Evolutionary conservation across 2,329 filamentous ascomycete genomes (phyloP).

Genomic region (Aspergillus phoenicis): DNA sequence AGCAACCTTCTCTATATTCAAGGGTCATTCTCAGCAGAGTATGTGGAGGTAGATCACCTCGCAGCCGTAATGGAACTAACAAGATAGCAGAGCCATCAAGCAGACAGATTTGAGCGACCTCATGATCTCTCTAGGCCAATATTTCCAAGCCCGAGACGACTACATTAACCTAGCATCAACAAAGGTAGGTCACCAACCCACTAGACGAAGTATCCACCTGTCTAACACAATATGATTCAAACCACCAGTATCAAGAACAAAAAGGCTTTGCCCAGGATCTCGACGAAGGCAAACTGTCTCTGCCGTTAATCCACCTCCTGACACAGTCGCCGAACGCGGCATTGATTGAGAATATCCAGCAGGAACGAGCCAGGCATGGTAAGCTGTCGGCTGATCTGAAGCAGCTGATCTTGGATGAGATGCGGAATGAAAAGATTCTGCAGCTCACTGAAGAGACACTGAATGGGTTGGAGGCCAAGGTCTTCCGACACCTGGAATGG

Average conservation of each 20-base stretch:
- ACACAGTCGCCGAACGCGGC: not conserved
- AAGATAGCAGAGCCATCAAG: not conserved
- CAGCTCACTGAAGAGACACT: not conserved
- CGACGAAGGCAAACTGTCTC: not conserved
- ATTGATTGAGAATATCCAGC: not conserved
- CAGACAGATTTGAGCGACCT: not conserved
- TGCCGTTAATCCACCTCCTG: not conserved
- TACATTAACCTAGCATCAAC: not conserved
- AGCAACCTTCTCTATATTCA: not conserved
- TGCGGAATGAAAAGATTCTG: not conserved
- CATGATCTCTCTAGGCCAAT: not conserved
- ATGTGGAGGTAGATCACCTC: not conserved
- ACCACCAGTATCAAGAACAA: not conserved
- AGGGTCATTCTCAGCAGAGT: not conserved
- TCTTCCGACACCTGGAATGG: no score
- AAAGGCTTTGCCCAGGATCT: conserved; percentile 2
- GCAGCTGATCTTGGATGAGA: not conserved
- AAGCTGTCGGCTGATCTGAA: not conserved
- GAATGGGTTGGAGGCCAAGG: no score
- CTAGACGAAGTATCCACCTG: rapidly evolving
- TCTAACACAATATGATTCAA: not conserved
- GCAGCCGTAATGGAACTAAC: not conserved
- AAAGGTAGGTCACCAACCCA: not conserved
- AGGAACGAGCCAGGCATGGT: not conserved
- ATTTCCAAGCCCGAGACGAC: conserved; percentile 6